Conservation (phyloP, 805 yeast species). For the Wickerhamiella galacta region DNA sequence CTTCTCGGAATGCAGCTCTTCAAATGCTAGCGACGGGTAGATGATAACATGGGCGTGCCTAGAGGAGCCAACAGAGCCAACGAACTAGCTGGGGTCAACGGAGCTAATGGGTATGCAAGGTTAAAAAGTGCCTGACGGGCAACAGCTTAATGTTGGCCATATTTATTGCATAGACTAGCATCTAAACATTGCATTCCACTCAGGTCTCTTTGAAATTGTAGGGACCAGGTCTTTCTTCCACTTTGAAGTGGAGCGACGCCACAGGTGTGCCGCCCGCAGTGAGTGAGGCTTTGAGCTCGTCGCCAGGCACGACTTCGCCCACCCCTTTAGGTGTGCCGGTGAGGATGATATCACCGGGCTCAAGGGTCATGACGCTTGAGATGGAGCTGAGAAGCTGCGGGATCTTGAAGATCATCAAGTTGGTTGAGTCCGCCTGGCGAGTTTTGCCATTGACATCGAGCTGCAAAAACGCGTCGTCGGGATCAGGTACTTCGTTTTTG, state of each 20-base stretch:
- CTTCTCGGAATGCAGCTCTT: too few species aligned
- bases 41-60: too few species aligned
- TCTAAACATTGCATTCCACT: too few species aligned
- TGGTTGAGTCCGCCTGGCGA: constrained; percentile 56
- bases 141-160: too few species aligned
- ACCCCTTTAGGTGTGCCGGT: constrained; percentile 99
- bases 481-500: constrained; percentile 48
- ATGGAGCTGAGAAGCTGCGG: constrained; percentile 64
- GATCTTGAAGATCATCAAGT: constrained; percentile 76
- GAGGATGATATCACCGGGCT: constrained; percentile 76
- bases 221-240: constrained; percentile 42
- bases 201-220: constrained; percentile 37
- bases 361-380: constrained; percentile 78
- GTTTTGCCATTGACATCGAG: constrained; percentile 53
- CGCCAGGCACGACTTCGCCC: constrained; percentile 72
- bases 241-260: constrained; percentile 33
- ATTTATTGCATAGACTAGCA: too few species aligned
- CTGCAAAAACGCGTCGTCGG: constrained; percentile 47
- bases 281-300: constrained; percentile 48
- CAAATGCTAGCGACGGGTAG: too few species aligned
- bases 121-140: too few species aligned
- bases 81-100: too few species aligned
- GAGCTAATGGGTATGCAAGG: too few species aligned
- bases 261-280: constrained; percentile 38
- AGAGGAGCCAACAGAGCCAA: too few species aligned